A percentile compares a stretch with the other conserved stretches of the same genome.
Conservation (phyloP, 257 asterid genomes). For the Solanum paucissectum region DNA sequence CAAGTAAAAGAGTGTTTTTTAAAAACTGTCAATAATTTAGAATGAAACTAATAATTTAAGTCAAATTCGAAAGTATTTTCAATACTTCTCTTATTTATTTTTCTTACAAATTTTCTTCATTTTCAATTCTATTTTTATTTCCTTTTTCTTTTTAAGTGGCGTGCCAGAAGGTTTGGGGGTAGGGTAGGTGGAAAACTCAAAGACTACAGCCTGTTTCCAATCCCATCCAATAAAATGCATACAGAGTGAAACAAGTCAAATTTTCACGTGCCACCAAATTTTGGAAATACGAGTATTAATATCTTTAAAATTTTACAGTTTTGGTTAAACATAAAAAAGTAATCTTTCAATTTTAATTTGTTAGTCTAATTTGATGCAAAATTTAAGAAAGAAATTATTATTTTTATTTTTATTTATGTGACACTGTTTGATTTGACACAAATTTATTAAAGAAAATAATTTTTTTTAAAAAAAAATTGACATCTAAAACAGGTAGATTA, state of each 20-base stretch:
- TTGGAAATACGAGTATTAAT: neutral
- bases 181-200: neutral
- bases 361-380: neutral
- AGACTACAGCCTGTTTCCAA: neutral
- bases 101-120: neutral
- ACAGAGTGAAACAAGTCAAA: neutral
- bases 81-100: neutral
- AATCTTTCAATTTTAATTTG: neutral
- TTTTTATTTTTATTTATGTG: no score
- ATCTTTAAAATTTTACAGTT: neutral
- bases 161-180: neutral
- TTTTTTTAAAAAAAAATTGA: rapidly evolving
- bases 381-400: no score
- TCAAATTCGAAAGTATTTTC: no score
- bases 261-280: neutral
- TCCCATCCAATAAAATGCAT: neutral
- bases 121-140: neutral
- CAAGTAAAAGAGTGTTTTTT: no score
- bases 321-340: neutral
- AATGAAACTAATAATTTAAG: no score
- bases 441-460: no score
- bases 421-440: no score
- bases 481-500: neutral
- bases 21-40: no score
- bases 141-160: neutral